Evolutionary conservation across 2,329 filamentous ascomycete genomes (phyloP), one percentile per base, ranked within the genome.

Genomic region (Ilyonectria robusta): DNA sequence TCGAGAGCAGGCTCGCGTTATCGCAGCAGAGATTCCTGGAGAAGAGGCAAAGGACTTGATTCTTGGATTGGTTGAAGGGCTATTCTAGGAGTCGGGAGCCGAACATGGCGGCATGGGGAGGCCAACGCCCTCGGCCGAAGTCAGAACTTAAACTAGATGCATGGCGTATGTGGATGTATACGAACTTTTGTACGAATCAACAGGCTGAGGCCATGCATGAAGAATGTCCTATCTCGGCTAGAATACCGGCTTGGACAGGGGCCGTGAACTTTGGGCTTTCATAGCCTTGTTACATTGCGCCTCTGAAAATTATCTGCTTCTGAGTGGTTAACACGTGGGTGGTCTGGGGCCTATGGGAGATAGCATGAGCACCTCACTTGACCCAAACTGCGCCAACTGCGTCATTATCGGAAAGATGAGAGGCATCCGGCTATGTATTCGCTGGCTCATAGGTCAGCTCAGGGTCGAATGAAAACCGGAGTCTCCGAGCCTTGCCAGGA

Each of bases 31-130:
- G 65, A 60, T 46, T 1, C 29, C 62, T 19, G 37, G 31, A 31
- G 47, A 37, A n/a, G 47, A 51, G 15, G 47, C 53, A 13, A n/a
- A 59, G 15, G 23, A 69, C 19, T 31, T n/a, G 8, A 47, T 72
- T 48, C 40, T 68, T 33, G 62, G 54, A 60, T 66, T 69, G 47
- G 63, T 68, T 15, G 55, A 60, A 19, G 37, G 6, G 10, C 44
- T 71, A 31, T 72, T 72, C 42, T 51, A 61, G 29, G 29, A 46
- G 46, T 60, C 58, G 60, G 59, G 42, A 19, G 54, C 62, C 62
- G 54, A 53, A 56, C 11, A 13, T 10, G 4, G 17, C 48, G 26
- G 15, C 6, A 50, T 54, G 35, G 15, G 37, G 19, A 19, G 5
- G 23, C 31, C 46, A 62, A 37, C 29, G 9, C 33, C 33, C n/a